Evolutionary conservation across 2,329 filamentous ascomycete species (phyloP), one percentile per base, ranked within the genome.

Genomic region (Parasarocladium wereldwijsianum): DNA sequence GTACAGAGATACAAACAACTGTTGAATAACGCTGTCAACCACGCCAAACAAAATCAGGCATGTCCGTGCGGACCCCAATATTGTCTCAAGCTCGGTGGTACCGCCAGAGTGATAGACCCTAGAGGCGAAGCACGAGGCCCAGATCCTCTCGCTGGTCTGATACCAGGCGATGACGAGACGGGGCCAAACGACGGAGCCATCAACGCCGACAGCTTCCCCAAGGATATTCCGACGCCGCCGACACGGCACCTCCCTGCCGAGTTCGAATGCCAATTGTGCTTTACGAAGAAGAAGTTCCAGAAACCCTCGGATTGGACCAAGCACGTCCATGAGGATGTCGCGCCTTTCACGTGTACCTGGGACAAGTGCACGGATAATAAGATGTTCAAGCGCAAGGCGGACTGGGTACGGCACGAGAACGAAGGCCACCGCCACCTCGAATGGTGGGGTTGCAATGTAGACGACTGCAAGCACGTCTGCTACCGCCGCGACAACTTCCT

Each of bases 301-400:
- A 93, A 93, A 51, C 86, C 85, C 11, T 93, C 85, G 0, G 86
- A 94, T 52, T 94, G 86, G 86, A 93, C 85, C 2, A 93, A 94
- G 50, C 86, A 94, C 45, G 82, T 94, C 1, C 83, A 93, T 42
- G 86, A 93, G 52, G 86, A 94, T 47, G 73, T 93, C 1, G 81
- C 90, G 47, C 86, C 86, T 1, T 93, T 93, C 42, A 92, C 83
- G 3, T 94, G 86, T 53, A 93, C 85, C 0, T 93, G 87, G 58
- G 73, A 79, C 3, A 66, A 72, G 29, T 93, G 86, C 47, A 68
- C 70, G 7, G 84, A 93, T 27, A 75, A 81, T 12, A 93, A 92
- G 52, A 85, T 83, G 20, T 94, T 93, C 62, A 93, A 93, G 55
- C 72, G 85, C 27, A 94, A 93, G 54, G 86, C 86, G 10, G 86